Evolutionary conservation across 345 rosid species (phyloP).

Genomic region (Orychophragmus violaceus): DNA sequence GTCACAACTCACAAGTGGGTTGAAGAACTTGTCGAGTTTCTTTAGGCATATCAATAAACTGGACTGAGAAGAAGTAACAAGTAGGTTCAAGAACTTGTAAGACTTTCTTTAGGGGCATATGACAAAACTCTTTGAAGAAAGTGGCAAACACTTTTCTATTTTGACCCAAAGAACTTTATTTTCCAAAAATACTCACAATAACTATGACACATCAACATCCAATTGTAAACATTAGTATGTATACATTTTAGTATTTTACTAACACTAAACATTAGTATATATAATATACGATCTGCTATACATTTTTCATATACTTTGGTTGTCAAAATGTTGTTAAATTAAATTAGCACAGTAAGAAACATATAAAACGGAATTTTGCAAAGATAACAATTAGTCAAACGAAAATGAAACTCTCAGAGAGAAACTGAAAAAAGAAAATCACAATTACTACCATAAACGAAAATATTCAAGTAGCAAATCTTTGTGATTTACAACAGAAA

Average conservation of each 20-base stretch:
- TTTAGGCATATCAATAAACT: too few relatives aligned
- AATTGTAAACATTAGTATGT: not conserved
- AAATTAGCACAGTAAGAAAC: not conserved
- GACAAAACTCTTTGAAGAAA: conserved; percentile 7
- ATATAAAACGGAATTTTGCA: too few relatives aligned
- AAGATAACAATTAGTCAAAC: too few relatives aligned
- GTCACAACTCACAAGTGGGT: not conserved
- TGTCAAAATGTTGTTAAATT: not conserved
- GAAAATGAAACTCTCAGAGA: too few relatives aligned
- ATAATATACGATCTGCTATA: not conserved
- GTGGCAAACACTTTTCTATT: not conserved
- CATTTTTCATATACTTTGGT: not conserved
- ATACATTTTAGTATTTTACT: too few relatives aligned
- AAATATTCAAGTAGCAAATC: not conserved
- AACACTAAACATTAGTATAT: too few relatives aligned
- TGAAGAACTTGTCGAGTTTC: too few relatives aligned
- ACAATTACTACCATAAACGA: not conserved
- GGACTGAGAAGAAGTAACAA: too few relatives aligned
- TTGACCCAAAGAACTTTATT: conserved; percentile 9
- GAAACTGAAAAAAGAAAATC: not conserved
- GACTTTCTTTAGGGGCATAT: not conserved
- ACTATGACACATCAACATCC: not conserved
- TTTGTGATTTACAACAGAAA: not conserved
- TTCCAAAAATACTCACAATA: not conserved
- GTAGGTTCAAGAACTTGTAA: conserved; percentile 11